Evolutionary conservation across 164 flowering plant genomes (phyloP), one percentile per base, ranked within the genome.

Genomic region (Nymphaea colorata): DNA sequence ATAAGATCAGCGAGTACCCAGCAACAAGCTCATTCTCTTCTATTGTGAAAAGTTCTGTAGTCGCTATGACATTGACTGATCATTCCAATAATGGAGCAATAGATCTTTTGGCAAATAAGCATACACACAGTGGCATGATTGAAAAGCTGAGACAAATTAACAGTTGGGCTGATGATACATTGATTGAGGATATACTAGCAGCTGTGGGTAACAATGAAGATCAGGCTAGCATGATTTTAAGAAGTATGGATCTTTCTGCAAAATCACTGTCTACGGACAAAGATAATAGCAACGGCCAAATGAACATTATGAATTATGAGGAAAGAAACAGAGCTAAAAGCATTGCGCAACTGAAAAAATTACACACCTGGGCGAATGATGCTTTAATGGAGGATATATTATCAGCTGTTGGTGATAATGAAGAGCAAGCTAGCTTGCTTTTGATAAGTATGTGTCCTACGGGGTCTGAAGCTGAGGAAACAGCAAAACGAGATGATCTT

Each of bases 321-420:
- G 72, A 66, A 25, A 55, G 61, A 4, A 74, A 57, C 68, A 3
- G 36, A 45, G 44, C 36, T 69, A 62, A 66, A 11, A 71, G 65
- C 42, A 18, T 78, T 65, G 66, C 62, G 25, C 82, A 81, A 79
- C 84, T 90, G 43, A 79, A 78, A 62, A 75, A 76, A 67, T 66
- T 75, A 3, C 79, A 86, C 69, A n/a, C 71, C 53, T 89, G 92
- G 96, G 96, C 96, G 69, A 89, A 85, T 57, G 70, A 73, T 64
- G 73, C 79, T 76, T 84, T 93, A 83, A 82, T 90, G 70, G 77
- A 70, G 75, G 96, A 89, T 83, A 73, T 86, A n/a, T 45, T 90
- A 77, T 82, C 74, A 59, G 81, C 84, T 70, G 84, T 83, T 3
- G 76, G 83, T 47, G 70, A 83, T 71, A 76, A 89, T 72, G n/a